Conservation (phyloP, 352 stramenopile species). For the Phytophthora syringae region DNA sequence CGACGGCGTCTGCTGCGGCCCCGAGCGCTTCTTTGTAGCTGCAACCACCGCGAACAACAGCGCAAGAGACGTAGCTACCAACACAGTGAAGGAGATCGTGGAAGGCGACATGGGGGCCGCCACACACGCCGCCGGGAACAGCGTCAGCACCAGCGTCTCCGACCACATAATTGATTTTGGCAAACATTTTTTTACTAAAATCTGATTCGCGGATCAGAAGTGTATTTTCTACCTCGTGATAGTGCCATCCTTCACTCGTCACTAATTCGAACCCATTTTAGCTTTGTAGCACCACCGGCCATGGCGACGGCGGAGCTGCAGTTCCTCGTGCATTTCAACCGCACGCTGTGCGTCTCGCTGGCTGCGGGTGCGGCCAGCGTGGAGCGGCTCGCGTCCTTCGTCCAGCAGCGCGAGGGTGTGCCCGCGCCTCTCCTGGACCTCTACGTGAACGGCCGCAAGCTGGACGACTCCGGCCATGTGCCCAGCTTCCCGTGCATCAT, state of each 20-base stretch:
- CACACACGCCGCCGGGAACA: slow-evolving; percentile 15
- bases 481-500: slow-evolving; percentile 63
- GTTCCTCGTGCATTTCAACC: slow-evolving; percentile 85
- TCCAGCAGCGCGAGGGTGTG: slow-evolving; percentile 58
- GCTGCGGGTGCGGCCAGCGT: slow-evolving; percentile 42
- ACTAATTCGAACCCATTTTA: not conserved
- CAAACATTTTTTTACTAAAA: no score
- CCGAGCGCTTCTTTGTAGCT: slow-evolving; percentile 5
- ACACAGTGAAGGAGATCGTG: not conserved
- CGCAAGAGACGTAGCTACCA: slow-evolving; percentile 11
- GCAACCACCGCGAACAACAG: slow-evolving; percentile 15
- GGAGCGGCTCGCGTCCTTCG: slow-evolving; percentile 38
- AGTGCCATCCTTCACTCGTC: not conserved
- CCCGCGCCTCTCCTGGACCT: slow-evolving; percentile 61
- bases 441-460: slow-evolving; percentile 59
- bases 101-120: not conserved
- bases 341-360: slow-evolving; percentile 80
- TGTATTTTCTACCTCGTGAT: not conserved
- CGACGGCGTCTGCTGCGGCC: not conserved
- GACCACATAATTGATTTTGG: not conserved
- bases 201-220: no score
- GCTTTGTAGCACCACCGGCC: not conserved
- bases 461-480: slow-evolving; percentile 37
- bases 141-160: not conserved
- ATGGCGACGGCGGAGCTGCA: slow-evolving; percentile 55